Conservation (phyloP, 1,284 basidiomycete genomes). For the Malassezia brasiliensis region DNA sequence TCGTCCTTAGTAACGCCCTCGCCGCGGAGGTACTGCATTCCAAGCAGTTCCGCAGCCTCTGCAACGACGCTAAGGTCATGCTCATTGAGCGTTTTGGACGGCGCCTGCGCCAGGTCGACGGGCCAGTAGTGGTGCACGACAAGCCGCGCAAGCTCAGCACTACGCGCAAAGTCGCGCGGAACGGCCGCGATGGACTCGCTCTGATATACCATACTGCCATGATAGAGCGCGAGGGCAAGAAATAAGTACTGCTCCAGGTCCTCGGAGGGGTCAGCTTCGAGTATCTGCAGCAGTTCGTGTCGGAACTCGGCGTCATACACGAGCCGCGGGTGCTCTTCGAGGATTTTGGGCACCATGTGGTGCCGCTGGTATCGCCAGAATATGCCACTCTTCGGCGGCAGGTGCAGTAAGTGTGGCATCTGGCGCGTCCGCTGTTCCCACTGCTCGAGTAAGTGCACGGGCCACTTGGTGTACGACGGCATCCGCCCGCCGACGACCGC, state of each 20-base stretch:
- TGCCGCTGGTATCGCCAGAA: too few species aligned
- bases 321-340: conserved; percentile 19
- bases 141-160: background rate
- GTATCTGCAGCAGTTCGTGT: conserved; percentile 69
- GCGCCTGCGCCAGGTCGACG: background rate
- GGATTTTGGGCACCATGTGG: too few species aligned
- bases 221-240: conserved; percentile 38
- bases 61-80: background rate
- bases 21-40: conserved; percentile 84
- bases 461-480: conserved; percentile 68
- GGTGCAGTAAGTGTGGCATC: background rate
- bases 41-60: conserved; percentile 52
- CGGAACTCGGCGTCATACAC: conserved; percentile 21
- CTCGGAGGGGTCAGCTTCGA: conserved; percentile 32
- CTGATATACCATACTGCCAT: conserved; percentile 35
- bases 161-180: conserved; percentile 23
- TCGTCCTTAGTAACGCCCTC: conserved; percentile 77
- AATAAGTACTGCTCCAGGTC: conserved; percentile 23
- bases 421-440: background rate
- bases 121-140: background rate
- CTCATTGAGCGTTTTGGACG: background rate
- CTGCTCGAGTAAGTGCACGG: conserved; percentile 50
- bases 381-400: background rate
- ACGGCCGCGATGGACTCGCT: conserved; percentile 37
- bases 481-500: conserved; percentile 75